Evolutionary conservation across 768 basidiomycete genomes (phyloP).

Genomic region (Leccinum rimulosum): DNA sequence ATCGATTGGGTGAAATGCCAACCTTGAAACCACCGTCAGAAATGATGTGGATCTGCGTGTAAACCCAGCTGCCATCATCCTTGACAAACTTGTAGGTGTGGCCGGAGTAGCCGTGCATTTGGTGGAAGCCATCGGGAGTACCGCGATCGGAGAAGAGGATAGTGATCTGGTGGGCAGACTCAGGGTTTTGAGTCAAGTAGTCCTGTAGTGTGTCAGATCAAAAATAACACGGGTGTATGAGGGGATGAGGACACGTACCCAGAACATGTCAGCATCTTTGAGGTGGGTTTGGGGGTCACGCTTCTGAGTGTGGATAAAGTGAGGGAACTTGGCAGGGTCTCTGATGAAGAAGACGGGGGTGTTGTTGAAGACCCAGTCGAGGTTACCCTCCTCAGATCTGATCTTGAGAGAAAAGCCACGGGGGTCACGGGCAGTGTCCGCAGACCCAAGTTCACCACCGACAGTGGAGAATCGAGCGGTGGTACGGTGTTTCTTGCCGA

Average conservation of each 20-base stretch:
- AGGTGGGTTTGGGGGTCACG: slow-evolving; percentile 89
- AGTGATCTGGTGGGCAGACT: slow-evolving; percentile 86
- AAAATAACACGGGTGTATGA: not conserved
- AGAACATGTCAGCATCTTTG: slow-evolving; percentile 84
- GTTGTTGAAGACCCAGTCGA: slow-evolving; percentile 92
- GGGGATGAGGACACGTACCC: slow-evolving; percentile 42
- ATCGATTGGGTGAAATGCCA: not conserved
- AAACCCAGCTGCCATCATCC: slow-evolving; percentile 78
- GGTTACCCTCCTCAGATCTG: slow-evolving; percentile 87
- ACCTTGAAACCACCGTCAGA: slow-evolving; percentile 83
- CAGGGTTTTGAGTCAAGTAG: slow-evolving; percentile 83
- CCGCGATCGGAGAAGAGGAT: slow-evolving; percentile 95
- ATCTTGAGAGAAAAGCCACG: slow-evolving; percentile 92
- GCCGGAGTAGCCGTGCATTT: slow-evolving; percentile 90
- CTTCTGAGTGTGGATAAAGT: slow-evolving; percentile 94
- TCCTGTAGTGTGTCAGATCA: slow-evolving; percentile 50
- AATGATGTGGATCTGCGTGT: slow-evolving; percentile 82
- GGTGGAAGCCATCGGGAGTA: slow-evolving; percentile 86
- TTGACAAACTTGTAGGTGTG: slow-evolving; percentile 91
- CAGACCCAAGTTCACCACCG: slow-evolving; percentile 81
- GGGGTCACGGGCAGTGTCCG: slow-evolving; percentile 91
- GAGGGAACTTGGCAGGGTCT: slow-evolving; percentile 86
- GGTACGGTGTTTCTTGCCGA: slow-evolving; percentile 65
- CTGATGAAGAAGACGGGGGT: slow-evolving; percentile 90
- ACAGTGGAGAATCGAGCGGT: slow-evolving; percentile 95